These are phyloP conservation scores for Noccaea bulbosa DNA, from an alignment of 345 rosid genomes.

Conservation along the genomic window DNA sequence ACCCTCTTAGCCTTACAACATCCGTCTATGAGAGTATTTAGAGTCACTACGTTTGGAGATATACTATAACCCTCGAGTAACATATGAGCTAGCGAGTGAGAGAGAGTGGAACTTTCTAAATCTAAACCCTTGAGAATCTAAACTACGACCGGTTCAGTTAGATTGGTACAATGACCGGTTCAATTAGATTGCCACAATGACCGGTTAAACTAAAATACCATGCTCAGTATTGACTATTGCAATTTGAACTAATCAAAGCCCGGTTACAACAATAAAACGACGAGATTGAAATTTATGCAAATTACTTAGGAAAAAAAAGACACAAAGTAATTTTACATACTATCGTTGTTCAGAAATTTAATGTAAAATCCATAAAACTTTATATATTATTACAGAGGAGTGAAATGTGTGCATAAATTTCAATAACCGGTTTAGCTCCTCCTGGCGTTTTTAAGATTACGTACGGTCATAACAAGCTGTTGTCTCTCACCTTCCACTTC, in stretches of 20 bases:
- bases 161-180: not conserved
- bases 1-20: too few relatives aligned
- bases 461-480: slow-evolving; percentile 82
- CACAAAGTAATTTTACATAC: slow-evolving; percentile 12
- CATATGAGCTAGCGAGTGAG: too few relatives aligned
- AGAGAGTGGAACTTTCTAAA: too few relatives aligned
- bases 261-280: not conserved
- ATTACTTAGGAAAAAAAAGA: not conserved
- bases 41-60: too few relatives aligned
- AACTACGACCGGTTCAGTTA: too few relatives aligned
- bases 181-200: not conserved
- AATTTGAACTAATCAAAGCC: too few relatives aligned
- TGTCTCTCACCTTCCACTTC: slow-evolving; percentile 99
- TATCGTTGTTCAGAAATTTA: not conserved
- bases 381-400: not conserved
- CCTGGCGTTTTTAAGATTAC: slow-evolving; percentile 71
- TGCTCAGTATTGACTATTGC: too few relatives aligned
- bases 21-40: too few relatives aligned
- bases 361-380: not conserved
- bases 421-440: slow-evolving; percentile 43
- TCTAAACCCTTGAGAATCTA: too few relatives aligned
- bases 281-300: slow-evolving; percentile 1
- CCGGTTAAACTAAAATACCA: not conserved
- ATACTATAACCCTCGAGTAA: too few relatives aligned
- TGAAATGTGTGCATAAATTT: not conserved